Base-by-base conservation (phyloP, 1,284 basidiomycete genomes). In the Moesziomyces sp. region DNA sequence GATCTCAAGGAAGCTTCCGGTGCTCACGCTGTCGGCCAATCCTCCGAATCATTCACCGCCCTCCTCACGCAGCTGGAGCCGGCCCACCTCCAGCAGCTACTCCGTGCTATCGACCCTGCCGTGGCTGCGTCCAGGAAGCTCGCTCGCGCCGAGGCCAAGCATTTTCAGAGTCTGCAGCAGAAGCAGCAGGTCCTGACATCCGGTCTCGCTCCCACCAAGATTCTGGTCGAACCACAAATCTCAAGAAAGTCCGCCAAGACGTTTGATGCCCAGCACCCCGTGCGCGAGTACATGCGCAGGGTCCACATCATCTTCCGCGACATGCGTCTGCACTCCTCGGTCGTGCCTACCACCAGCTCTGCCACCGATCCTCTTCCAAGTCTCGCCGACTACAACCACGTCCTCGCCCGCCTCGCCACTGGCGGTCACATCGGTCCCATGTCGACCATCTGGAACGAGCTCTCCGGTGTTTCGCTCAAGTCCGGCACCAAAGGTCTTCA, bases 381-480 rank as follows among this genome's bases (percentile, higher is more conserved):
- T 26, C 52, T 76, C 13, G 51, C 54, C 46, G 74, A 77, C 60
- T 79, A 79, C 72, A 78, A 82, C 52, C 61, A 74, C 18, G 76
- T 78, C 26, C 59, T 80, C 8, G 56, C 65, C 14, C 67, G 65
- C 30, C 74, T 82, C 4, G 61, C 76, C 7, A 52, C 60, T 3
- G 78, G 66, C 35, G 78, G 78, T 38, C 74, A 78, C 51, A 68
- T 73, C 11, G 68, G 61, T 9, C 64, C 70, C 45, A 78, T 81
- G 78, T 66, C 72, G 18, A 34, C 51, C 13, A 65, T 82, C 35
- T 82, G 79, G 76, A 60, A 74, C 46, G 62, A 73, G 6, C 71
- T 80, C 55, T 64, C 44, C 21, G 66, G 58, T n/a, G 42, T 46
- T 11, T 56, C 62, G 9, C 40, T 46, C 24, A 54, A 55, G 13